Percentiles rank a stretch among this genome's conserved stretches.
Evolutionary conservation across 495 filamentous ascomycete genomes (phyloP).

Genomic region (Oleoguttula mirabilis): DNA sequence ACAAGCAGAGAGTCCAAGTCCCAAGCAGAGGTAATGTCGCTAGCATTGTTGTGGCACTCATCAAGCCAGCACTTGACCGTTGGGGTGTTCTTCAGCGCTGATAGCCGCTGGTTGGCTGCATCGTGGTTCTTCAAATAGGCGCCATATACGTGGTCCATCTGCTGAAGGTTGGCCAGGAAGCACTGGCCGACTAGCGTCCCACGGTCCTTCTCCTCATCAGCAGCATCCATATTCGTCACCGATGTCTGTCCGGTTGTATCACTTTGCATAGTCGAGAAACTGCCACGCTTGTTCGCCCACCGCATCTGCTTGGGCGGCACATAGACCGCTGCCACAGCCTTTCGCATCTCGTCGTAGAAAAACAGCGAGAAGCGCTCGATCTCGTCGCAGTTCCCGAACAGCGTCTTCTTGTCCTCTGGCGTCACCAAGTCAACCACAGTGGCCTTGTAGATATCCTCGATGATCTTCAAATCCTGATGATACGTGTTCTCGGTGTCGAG

Average conservation of each 20-base stretch:
- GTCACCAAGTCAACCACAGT: slow-evolving; percentile 76
- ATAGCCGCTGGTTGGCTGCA: slow-evolving; percentile 64
- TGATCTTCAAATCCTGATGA: slow-evolving; percentile 84
- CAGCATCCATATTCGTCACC: slow-evolving; percentile 9
- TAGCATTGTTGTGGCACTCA: slow-evolving; percentile 77
- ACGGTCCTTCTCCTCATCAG: slow-evolving; percentile 57
- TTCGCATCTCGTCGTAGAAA: slow-evolving; percentile 67
- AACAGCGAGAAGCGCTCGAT: slow-evolving; percentile 68
- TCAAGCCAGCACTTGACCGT: slow-evolving; percentile 81
- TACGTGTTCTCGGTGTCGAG: slow-evolving; percentile 84
- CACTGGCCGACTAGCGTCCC: slow-evolving; percentile 66
- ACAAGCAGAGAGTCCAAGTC: slow-evolving; percentile 85
- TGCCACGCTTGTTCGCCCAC: slow-evolving; percentile 45
- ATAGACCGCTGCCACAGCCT: slow-evolving; percentile 64
- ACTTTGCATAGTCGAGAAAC: slow-evolving; percentile 36
- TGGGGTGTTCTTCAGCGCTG: slow-evolving; percentile 55
- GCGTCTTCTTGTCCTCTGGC: slow-evolving; percentile 65
- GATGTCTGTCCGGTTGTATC: slow-evolving; percentile 29
- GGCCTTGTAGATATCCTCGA: slow-evolving; percentile 94
- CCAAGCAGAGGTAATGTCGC: slow-evolving; percentile 86
- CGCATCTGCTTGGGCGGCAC: slow-evolving; percentile 44
- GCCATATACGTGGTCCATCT: slow-evolving; percentile 76
- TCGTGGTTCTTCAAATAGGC: slow-evolving; percentile 81
- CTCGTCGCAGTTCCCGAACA: slow-evolving; percentile 84
- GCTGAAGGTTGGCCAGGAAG: slow-evolving; percentile 57